These are phyloP conservation scores for Chlorophyllum brunneum DNA, from an alignment of 768 basidiomycete species.

Conservation along the genomic window DNA sequence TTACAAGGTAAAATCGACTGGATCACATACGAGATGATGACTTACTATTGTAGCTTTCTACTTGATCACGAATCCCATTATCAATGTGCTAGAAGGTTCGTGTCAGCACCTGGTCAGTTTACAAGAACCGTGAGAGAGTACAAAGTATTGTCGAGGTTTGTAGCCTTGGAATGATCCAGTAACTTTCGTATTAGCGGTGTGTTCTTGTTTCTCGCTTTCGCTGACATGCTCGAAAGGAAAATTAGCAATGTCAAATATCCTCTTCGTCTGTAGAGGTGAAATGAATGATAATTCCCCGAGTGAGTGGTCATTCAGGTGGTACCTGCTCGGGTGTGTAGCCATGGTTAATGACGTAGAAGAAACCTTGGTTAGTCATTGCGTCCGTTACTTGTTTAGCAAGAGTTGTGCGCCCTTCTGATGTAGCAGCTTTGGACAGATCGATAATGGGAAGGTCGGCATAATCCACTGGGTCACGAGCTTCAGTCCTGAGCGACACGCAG, in stretches of 20 bases:
- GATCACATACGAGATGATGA: neutral
- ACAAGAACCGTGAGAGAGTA: slow-evolving; percentile 17
- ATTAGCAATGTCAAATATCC: slow-evolving; percentile 48
- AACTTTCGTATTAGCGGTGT: slow-evolving; percentile 33
- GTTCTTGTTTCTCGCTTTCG: slow-evolving; percentile 38
- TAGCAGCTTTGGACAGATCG: slow-evolving; percentile 40
- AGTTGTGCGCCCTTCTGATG: slow-evolving; percentile 30
- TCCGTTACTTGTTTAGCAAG: slow-evolving; percentile 39
- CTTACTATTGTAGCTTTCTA: slow-evolving; percentile 65
- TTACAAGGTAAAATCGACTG: neutral
- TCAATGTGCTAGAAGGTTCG: slow-evolving; percentile 45
- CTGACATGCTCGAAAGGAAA: slow-evolving; percentile 38
- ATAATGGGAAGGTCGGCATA: slow-evolving; percentile 50
- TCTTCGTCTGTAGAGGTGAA: slow-evolving; percentile 31
- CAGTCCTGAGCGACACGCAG: neutral
- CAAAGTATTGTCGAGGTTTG: slow-evolving; percentile 53
- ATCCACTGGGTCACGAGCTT: slow-evolving; percentile 22
- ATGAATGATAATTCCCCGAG: neutral
- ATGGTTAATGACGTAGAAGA: slow-evolving; percentile 48
- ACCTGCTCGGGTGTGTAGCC: slow-evolving; percentile 40
- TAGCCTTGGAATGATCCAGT: slow-evolving; percentile 53
- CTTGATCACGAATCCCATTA: slow-evolving; percentile 57
- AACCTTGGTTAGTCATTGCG: slow-evolving; percentile 42
- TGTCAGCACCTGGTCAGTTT: neutral
- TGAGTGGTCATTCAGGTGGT: neutral